Conservation (phyloP, 176 grass and related monocot species). For the Avena eriantha region DNA sequence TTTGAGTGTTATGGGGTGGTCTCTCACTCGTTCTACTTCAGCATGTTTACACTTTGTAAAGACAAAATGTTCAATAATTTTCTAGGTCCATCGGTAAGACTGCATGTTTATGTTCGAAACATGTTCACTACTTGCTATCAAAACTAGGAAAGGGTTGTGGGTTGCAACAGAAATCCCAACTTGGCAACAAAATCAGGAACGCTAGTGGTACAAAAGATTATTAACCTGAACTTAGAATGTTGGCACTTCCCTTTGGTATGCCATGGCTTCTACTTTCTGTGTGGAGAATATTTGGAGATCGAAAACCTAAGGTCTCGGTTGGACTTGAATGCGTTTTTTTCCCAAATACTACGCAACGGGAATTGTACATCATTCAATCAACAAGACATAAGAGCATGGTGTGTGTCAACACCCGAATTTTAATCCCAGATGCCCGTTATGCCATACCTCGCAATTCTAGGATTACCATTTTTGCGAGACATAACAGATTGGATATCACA, state of each 20-base stretch:
- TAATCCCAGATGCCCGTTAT: too few species aligned
- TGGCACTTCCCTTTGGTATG: background rate
- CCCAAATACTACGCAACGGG: too few species aligned
- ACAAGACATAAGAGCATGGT: too few species aligned
- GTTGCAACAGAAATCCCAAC: background rate
- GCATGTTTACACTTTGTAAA: background rate
- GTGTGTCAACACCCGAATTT: too few species aligned
- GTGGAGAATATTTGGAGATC: background rate
- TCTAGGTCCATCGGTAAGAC: background rate
- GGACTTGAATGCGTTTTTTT: background rate
- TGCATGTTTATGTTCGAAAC: background rate
- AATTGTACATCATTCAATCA: too few species aligned
- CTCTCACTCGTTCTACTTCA: background rate
- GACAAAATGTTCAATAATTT: constrained; percentile 9
- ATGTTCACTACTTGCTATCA: background rate
- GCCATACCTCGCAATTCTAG: too few species aligned
- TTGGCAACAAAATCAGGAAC: background rate
- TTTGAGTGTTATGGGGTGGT: background rate
- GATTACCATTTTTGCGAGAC: too few species aligned
- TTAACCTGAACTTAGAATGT: background rate
- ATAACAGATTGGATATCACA: too few species aligned
- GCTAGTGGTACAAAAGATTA: background rate
- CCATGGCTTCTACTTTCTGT: background rate
- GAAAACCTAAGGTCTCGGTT: background rate
- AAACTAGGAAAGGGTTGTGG: background rate